A percentile compares a stretch with the other conserved stretches of the same genome.
Evolutionary conservation across 1,284 basidiomycete genomes (phyloP).

Genomic region (Boletus calvinii): DNA sequence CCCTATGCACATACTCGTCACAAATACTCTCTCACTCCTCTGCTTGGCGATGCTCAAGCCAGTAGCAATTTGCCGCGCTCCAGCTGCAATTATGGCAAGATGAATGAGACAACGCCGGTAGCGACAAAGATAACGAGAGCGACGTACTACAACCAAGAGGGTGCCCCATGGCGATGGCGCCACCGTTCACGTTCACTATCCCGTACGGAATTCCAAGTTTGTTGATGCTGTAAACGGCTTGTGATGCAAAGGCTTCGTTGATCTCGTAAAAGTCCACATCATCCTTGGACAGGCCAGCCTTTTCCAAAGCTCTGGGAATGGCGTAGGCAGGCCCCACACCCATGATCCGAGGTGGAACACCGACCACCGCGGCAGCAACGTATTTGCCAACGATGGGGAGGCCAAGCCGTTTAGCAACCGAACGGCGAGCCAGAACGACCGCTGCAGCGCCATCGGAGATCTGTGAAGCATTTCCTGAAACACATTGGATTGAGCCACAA

Average conservation of each 20-base stretch:
- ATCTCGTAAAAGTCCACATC: slow-evolving; percentile 94
- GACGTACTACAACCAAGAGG: slow-evolving; percentile 76
- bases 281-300: slow-evolving; percentile 66
- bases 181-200: slow-evolving; percentile 87
- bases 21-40: slow-evolving; percentile 72
- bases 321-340: slow-evolving; percentile 90
- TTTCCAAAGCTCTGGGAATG: slow-evolving; percentile 78
- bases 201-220: slow-evolving; percentile 74
- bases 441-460: slow-evolving; percentile 98
- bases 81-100: slow-evolving; percentile 48
- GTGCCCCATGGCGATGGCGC: slow-evolving; percentile 89
- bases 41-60: slow-evolving; percentile 82
- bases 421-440: slow-evolving; percentile 85
- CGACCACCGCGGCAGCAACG: slow-evolving; percentile 74
- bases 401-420: slow-evolving; percentile 84
- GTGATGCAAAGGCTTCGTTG: slow-evolving; percentile 93
- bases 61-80: slow-evolving; percentile 86
- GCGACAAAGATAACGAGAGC: slow-evolving; percentile 13
- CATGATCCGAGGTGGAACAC: slow-evolving; percentile 89
- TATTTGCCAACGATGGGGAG: slow-evolving; percentile 94
- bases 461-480: slow-evolving; percentile 84
- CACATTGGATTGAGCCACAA: slow-evolving; percentile 2
- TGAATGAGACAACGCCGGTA: slow-evolving; percentile 1
- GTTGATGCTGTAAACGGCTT: slow-evolving; percentile 80
- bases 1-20: slow-evolving; percentile 96